These are phyloP conservation scores for Pleurotus tuoliensis DNA, from an alignment of 768 basidiomycete species.

Conservation along the genomic window DNA sequence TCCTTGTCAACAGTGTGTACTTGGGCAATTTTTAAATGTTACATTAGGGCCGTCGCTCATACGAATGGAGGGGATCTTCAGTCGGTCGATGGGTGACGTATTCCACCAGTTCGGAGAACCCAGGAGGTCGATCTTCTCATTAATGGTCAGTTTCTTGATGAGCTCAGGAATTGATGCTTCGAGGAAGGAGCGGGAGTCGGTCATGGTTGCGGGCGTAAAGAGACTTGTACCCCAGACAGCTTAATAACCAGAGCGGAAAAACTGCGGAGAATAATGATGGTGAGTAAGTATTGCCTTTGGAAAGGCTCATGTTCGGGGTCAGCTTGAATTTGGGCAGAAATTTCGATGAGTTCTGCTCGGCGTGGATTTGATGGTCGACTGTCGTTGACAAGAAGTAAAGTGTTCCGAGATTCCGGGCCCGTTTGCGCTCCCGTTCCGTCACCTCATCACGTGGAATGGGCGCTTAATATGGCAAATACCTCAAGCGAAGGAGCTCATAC, in stretches of 20 bases:
- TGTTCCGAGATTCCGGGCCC: no score
- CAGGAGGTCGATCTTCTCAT: slow-evolving; percentile 63
- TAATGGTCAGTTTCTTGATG: slow-evolving; percentile 48
- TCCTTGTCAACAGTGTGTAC: background rate
- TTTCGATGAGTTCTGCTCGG: no score
- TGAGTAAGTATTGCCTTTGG: slow-evolving; percentile 3
- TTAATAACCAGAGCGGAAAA: slow-evolving; percentile 3
- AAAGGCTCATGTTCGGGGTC: slow-evolving; percentile 2
- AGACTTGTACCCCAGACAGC: background rate
- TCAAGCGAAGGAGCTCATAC: no score
- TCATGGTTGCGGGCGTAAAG: background rate
- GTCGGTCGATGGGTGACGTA: slow-evolving; percentile 49
- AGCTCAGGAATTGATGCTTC: slow-evolving; percentile 48
- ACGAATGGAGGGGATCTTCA: slow-evolving; percentile 62
- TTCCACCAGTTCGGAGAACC: slow-evolving; percentile 74
- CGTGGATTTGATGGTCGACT: no score
- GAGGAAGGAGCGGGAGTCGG: slow-evolving; percentile 39
- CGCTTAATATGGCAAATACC: background rate
- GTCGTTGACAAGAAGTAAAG: no score
- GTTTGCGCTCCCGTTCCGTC: no score
- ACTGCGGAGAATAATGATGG: background rate
- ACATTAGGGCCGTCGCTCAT: slow-evolving; percentile 74
- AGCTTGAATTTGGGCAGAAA: background rate
- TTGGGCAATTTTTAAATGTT: slow-evolving; percentile 9
- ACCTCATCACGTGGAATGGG: no score